Conservation (phyloP, 345 rosid genomes). For the Erodium maritimum region DNA sequence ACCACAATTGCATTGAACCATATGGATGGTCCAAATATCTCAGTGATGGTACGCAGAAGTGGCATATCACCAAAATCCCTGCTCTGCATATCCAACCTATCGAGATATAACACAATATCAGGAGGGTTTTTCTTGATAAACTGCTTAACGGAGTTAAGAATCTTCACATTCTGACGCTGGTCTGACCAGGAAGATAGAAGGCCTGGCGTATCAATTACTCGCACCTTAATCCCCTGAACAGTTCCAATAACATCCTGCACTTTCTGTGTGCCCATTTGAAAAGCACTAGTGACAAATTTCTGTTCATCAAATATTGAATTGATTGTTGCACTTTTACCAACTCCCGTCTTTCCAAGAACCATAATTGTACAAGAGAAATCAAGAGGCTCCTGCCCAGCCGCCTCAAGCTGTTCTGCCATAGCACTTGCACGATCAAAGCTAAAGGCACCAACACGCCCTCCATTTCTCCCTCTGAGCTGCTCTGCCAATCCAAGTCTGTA, state of each 20-base stretch:
- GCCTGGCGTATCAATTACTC: slow-evolving; percentile 96
- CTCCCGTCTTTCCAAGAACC: slow-evolving; percentile 97
- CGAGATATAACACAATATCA: slow-evolving; percentile 93
- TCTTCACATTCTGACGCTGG: slow-evolving; percentile 86
- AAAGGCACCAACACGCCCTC: slow-evolving; percentile 98
- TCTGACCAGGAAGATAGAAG: slow-evolving; percentile 92
- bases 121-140: slow-evolving; percentile 89
- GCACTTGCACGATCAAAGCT: slow-evolving; percentile 99
- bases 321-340: slow-evolving; percentile 97
- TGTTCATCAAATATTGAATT: slow-evolving; percentile 93
- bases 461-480: slow-evolving; percentile 91
- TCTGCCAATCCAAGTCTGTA: slow-evolving; percentile 96
- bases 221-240: slow-evolving; percentile 95
- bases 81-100: slow-evolving; percentile 90
- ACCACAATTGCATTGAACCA: slow-evolving; percentile 99
- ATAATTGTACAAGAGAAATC: slow-evolving; percentile 97
- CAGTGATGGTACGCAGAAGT: slow-evolving; percentile 80
- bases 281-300: slow-evolving; percentile 79
- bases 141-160: slow-evolving; percentile 62
- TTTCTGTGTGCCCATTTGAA: slow-evolving; percentile 76
- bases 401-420: slow-evolving; percentile 96
- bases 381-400: slow-evolving; percentile 86
- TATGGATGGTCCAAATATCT: slow-evolving; percentile 83
- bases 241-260: slow-evolving; percentile 95
- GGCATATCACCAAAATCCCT: slow-evolving; percentile 95